These are phyloP conservation scores for Aspergillus puulaauensis DNA, from an alignment of 2,329 filamentous ascomycete genomes.

Conservation along the genomic window DNA sequence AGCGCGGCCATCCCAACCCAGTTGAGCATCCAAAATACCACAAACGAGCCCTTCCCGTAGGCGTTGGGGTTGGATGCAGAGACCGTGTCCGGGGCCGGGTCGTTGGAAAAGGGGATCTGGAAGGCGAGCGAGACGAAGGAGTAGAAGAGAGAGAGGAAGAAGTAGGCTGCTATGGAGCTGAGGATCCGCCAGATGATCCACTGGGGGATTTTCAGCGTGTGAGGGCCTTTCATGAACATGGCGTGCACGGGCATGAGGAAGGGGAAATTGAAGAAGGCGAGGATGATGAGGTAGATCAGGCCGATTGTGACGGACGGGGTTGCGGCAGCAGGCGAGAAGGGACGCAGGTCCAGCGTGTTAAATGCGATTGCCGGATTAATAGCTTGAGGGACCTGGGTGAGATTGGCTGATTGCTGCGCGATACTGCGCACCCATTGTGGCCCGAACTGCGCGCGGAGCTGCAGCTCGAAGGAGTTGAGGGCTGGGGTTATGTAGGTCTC, in stretches of 20 bases:
- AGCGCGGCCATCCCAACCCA: slow-evolving; percentile 63
- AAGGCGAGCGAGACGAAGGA: slow-evolving; percentile 64
- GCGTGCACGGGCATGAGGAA: slow-evolving; percentile 66
- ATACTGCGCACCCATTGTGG: slow-evolving; percentile 38
- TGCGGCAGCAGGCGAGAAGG: slow-evolving; percentile 55
- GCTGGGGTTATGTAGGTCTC: slow-evolving; percentile 55
- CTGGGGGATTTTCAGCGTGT: slow-evolving; percentile 59
- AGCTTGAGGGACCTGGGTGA: slow-evolving; percentile 49
- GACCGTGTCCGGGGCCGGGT: slow-evolving; percentile 45
- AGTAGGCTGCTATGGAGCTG: slow-evolving; percentile 58
- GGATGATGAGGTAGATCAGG: slow-evolving; percentile 66
- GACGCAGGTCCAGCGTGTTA: slow-evolving; percentile 57
- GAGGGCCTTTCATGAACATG: slow-evolving; percentile 54
- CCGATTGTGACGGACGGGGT: slow-evolving; percentile 62
- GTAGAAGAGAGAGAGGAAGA: slow-evolving; percentile 63
- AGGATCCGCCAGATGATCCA: slow-evolving; percentile 59
- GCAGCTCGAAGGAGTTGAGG: slow-evolving; percentile 48
- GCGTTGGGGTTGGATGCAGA: slow-evolving; percentile 51
- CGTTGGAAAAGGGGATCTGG: slow-evolving; percentile 60
- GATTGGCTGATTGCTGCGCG: slow-evolving; percentile 38
- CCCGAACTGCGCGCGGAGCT: slow-evolving; percentile 52
- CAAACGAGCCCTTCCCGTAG: slow-evolving; percentile 59
- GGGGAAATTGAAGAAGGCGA: slow-evolving; percentile 65
- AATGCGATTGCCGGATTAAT: slow-evolving; percentile 58
- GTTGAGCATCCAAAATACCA: slow-evolving; percentile 65